These are phyloP conservation scores for Beauveria medogensis DNA, from an alignment of 2,329 filamentous ascomycete species.

Conservation along the genomic window DNA sequence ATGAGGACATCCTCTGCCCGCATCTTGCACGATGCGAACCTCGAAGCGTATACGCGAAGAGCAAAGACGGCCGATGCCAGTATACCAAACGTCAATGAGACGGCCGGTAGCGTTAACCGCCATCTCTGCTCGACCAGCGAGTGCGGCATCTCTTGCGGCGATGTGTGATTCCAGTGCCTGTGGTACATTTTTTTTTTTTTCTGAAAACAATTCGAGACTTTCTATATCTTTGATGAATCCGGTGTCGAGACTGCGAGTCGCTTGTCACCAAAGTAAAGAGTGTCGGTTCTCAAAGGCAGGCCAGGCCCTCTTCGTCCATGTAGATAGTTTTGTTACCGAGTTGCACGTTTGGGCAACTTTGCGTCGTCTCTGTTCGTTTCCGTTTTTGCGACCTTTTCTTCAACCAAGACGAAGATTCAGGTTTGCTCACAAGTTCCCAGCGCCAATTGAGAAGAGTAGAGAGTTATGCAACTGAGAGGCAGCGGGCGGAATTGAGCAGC, in stretches of 20 bases:
- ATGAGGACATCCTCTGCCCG: conserved; percentile 8
- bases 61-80: neutral
- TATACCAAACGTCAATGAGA: conserved; percentile 9
- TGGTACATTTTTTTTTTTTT: neutral
- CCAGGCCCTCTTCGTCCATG: neutral
- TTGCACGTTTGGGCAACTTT: neutral
- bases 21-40: neutral
- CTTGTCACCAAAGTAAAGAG: neutral
- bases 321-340: neutral
- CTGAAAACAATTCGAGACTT: neutral
- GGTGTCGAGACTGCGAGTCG: neutral
- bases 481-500: too few species aligned
- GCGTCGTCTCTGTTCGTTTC: neutral
- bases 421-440: too few species aligned
- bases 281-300: neutral
- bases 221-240: neutral
- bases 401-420: too few species aligned
- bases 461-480: too few species aligned
- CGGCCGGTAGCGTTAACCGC: neutral
- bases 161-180: neutral
- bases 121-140: neutral
- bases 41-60: conserved; percentile 3
- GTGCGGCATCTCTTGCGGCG: neutral
- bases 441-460: too few species aligned
- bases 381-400: neutral